These are phyloP conservation scores for Myriosclerotinia scirpicola DNA, from an alignment of 2,329 filamentous ascomycete species.

Conservation along the genomic window DNA sequence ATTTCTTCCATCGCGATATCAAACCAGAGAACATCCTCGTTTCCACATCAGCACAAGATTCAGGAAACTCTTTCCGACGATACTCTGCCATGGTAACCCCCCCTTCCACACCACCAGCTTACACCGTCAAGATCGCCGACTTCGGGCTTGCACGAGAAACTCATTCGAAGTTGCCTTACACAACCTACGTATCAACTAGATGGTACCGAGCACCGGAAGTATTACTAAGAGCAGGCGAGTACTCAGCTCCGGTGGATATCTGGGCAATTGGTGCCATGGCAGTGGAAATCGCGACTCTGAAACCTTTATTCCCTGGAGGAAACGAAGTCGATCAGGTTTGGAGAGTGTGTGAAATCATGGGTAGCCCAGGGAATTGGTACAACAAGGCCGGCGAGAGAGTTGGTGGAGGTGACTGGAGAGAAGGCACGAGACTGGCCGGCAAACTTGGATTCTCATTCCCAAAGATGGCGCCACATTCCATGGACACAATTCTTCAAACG, in stretches of 20 bases:
- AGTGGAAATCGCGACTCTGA: slow-evolving; percentile 93
- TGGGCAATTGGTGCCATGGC: slow-evolving; percentile 99
- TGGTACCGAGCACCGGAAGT: slow-evolving; percentile 97
- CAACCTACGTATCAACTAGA: slow-evolving; percentile 95
- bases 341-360: slow-evolving; percentile 99
- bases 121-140: slow-evolving; percentile 97
- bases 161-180: slow-evolving; percentile 93
- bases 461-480: slow-evolving; percentile 96
- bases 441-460: slow-evolving; percentile 99
- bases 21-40: slow-evolving; percentile 99
- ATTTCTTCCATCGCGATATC: slow-evolving; percentile 98
- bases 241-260: slow-evolving; percentile 96
- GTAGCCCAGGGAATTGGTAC: slow-evolving; percentile 96
- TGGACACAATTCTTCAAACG: slow-evolving; percentile 87
- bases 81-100: slow-evolving; percentile 94
- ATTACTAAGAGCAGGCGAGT: slow-evolving; percentile 87
- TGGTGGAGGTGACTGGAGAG: slow-evolving; percentile 95
- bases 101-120: slow-evolving; percentile 87
- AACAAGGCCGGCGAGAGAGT: slow-evolving; percentile 85
- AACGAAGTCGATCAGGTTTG: slow-evolving; percentile 99
- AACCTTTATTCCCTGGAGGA: slow-evolving; percentile 93
- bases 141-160: slow-evolving; percentile 98
- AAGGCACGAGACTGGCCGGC: slow-evolving; percentile 86
- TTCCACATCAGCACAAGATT: slow-evolving; percentile 78
- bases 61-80: slow-evolving; percentile 80